Conservation (phyloP, 371 early-diverging fungal species). For the Sanchytrium tribonematis region DNA sequence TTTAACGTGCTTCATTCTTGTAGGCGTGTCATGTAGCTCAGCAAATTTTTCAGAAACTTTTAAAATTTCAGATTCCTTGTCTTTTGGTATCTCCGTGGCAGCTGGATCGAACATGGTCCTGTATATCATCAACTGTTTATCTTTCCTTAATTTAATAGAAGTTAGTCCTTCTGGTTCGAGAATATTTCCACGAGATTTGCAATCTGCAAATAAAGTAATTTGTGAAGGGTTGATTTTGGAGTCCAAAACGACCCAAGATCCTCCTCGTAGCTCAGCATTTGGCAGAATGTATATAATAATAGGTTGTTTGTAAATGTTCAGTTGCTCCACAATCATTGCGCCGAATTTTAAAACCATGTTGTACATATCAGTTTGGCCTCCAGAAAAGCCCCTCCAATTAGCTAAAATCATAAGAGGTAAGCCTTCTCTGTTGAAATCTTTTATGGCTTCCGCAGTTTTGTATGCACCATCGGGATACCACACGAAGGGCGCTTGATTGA, state of each 20-base stretch:
- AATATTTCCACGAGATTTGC: constrained; percentile 69
- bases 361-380: constrained; percentile 95
- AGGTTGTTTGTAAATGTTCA: constrained; percentile 70
- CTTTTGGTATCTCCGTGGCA: constrained; percentile 10
- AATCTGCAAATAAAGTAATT: constrained; percentile 96
- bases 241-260: constrained; percentile 96
- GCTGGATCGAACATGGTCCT: background rate
- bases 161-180: constrained; percentile 93
- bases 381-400: constrained; percentile 99
- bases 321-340: constrained; percentile 83
- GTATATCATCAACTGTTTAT: background rate
- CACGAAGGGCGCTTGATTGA: constrained; percentile 82
- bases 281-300: constrained; percentile 90
- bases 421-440: constrained; percentile 93
- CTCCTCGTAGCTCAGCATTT: constrained; percentile 89
- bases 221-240: constrained; percentile 83
- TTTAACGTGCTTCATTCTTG: constrained; percentile 76
- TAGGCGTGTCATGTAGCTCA: constrained; percentile 85
- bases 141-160: constrained; percentile 88
- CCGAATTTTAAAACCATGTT: constrained; percentile 90
- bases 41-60: constrained; percentile 81
- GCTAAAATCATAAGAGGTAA: constrained; percentile 92
- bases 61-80: constrained; percentile 14
- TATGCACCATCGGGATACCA: constrained; percentile 94
- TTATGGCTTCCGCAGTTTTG: constrained; percentile 94